Evolutionary conservation across 164 flowering plant species (phyloP).

Genomic region (Sedum album): DNA sequence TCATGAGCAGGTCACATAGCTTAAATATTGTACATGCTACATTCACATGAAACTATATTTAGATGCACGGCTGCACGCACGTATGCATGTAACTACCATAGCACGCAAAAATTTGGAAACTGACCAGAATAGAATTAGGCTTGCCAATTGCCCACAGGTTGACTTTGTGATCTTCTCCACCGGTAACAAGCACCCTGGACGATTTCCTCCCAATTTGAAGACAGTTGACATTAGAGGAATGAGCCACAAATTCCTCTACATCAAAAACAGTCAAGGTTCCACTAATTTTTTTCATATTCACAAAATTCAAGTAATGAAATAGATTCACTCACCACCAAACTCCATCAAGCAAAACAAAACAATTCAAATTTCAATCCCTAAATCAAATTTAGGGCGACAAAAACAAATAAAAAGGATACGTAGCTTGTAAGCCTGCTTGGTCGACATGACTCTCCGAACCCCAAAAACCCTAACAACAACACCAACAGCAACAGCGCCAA

Average conservation of each 20-base stretch:
- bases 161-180: conserved; percentile 98
- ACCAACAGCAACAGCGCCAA: no score
- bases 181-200: conserved; percentile 87
- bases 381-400: no score
- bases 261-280: no score
- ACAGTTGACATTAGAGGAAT: conserved; percentile 76
- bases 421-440: conserved; percentile 78
- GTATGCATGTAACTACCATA: background rate
- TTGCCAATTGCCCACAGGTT: conserved; percentile 98
- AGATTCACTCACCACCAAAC: no score
- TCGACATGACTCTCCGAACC: conserved; percentile 35
- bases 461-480: background rate
- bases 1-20: background rate
- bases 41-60: no score
- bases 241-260: conserved; percentile 96
- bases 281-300: no score
- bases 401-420: conserved; percentile 48
- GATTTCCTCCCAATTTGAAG: conserved; percentile 90
- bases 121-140: conserved; percentile 82
- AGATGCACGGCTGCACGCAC: background rate
- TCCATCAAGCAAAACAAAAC: no score
- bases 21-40: no score
- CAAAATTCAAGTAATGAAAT: no score
- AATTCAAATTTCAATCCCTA: no score
- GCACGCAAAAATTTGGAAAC: conserved; percentile 13